Evolutionary conservation across 192 early-diverging fungal genomes (phyloP), one percentile per base, ranked within the genome.

Genomic region (Backusella psychrophila): DNA sequence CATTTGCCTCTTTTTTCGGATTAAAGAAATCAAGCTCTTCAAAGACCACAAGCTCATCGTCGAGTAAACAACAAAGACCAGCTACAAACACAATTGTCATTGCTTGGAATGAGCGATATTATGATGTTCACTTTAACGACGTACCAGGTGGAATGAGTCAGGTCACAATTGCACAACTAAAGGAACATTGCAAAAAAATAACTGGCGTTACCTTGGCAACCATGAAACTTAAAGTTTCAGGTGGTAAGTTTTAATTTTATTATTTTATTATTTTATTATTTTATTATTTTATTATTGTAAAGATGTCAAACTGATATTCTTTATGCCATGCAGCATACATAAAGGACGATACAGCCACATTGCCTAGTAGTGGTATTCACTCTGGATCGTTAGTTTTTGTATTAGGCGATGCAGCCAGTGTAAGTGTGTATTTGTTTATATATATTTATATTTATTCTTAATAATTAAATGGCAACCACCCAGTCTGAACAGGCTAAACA

Each of bases 181-280:
- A 94, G 69, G 90, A 92, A 42, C 83, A 88, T 42, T 91, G 92
- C 69, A 90, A 91, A 59, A 86, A 89, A 66, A 81, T 88, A 15
- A 93, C 94, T 0, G 91, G 92, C 15, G 91, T 97, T 6, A 94
- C 95, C 11, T 81, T 86, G 17, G 90, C 90, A 49, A 89, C 87
- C n/a, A 90, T 96, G 83, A 93, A 91, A 72, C 82, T 97, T 17
- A 79, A 93, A 23, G 84, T 87, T 59, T 89, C 88, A 53, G 94
- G 92, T 73, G 93, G 93, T 93, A 87, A 77, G 84, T 6, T 49
- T n/a, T n/a, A 3, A 33, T 33, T 33, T 33, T 33, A 33, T 33
- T 33, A 33, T 2, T 2, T 33, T 33, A 33, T 33, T 82, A 19
- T 1, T 65, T n/a, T n/a, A n/a, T n/a, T n/a, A 33, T 33, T 33